Percentiles rank a stretch among this genome's conserved stretches.
Conservation (phyloP, 441 rosid genomes). For the Geranium incanum region DNA sequence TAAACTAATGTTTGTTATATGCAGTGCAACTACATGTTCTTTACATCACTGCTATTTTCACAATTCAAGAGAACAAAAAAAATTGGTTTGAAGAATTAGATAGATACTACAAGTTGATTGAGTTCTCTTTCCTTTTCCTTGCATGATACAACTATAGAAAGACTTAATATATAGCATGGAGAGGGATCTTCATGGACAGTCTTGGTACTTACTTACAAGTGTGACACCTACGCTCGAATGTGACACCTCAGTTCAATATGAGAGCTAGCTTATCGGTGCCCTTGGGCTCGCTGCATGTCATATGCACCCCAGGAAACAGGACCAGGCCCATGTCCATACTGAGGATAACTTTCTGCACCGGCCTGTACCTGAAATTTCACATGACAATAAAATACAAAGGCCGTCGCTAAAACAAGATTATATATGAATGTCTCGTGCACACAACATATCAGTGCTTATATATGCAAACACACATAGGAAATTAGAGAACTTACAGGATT, state of each 20-base stretch:
- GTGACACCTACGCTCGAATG: too few species aligned
- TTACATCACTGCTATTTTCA: too few species aligned
- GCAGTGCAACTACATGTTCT: too few species aligned
- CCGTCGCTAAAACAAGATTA: not conserved
- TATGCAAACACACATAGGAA: conserved; percentile 1
- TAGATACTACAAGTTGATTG: too few species aligned
- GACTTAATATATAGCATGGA: too few species aligned
- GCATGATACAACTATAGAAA: too few species aligned
- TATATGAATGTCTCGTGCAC: not conserved
- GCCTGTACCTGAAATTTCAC: conserved; percentile 38
- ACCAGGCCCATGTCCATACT: conserved; percentile 46
- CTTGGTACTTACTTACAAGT: too few species aligned
- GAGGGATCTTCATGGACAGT: too few species aligned
- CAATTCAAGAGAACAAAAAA: too few species aligned
- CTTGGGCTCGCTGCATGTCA: conserved; percentile 62
- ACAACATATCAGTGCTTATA: not conserved
- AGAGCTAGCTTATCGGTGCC: conserved; percentile 46
- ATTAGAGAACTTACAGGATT: conserved; percentile 57
- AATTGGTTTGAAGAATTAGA: too few species aligned
- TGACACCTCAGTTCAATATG: not conserved
- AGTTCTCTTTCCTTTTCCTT: too few species aligned
- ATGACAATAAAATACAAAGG: not conserved
- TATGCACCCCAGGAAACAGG: conserved; percentile 58
- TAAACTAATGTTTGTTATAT: too few species aligned
- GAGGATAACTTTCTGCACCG: conserved; percentile 65